phyloP scores from a whole-genome alignment of 2,329 filamentous ascomycete genomes.

The Talaromyces amestolkiae region DNA sequence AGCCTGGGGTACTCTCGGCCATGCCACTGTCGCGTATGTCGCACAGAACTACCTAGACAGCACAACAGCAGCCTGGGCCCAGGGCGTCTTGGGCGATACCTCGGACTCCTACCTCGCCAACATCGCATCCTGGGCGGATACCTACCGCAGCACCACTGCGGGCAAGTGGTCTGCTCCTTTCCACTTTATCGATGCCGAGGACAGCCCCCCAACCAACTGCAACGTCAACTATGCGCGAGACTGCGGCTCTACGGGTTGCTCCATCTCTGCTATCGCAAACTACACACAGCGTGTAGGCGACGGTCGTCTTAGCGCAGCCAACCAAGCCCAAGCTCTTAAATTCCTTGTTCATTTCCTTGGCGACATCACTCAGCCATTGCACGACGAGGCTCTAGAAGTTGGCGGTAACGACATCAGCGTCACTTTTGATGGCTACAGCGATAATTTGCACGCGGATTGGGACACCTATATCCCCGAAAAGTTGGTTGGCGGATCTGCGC shows the following conservation, averaged over 20 bases:
- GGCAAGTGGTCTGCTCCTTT: constrained; percentile 49
- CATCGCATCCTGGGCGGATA: constrained; percentile 56
- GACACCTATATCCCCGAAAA: constrained; percentile 23
- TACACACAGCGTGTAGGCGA: constrained; percentile 29
- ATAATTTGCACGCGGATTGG: constrained; percentile 23
- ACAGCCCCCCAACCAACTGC: constrained; percentile 48
- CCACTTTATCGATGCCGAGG: constrained; percentile 54
- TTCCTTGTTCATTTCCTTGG: constrained; percentile 23
- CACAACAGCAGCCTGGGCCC: constrained; percentile 46
- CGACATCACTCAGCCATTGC: constrained; percentile 22
- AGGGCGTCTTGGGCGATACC: constrained; percentile 44
- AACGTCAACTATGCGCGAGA: constrained; percentile 52
- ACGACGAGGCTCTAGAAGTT: constrained; percentile 17
- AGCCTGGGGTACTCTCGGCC: constrained; percentile 56
- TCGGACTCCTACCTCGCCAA: constrained; percentile 49
- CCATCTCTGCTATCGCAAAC: constrained; percentile 55
- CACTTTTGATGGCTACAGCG: constrained; percentile 19
- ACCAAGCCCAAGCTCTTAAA: constrained; percentile 17
- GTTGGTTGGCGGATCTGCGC: constrained; percentile 20
- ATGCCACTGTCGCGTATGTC: constrained; percentile 55
- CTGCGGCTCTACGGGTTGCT: constrained; percentile 51
- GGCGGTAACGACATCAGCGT: constrained; percentile 21
- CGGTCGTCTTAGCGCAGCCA: not conserved
- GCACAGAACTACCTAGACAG: constrained; percentile 50
- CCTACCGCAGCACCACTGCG: constrained; percentile 48